These are phyloP conservation scores for Ophiostoma sp. DNA, from an alignment of 2,329 filamentous ascomycete genomes.

Conservation along the genomic window DNA sequence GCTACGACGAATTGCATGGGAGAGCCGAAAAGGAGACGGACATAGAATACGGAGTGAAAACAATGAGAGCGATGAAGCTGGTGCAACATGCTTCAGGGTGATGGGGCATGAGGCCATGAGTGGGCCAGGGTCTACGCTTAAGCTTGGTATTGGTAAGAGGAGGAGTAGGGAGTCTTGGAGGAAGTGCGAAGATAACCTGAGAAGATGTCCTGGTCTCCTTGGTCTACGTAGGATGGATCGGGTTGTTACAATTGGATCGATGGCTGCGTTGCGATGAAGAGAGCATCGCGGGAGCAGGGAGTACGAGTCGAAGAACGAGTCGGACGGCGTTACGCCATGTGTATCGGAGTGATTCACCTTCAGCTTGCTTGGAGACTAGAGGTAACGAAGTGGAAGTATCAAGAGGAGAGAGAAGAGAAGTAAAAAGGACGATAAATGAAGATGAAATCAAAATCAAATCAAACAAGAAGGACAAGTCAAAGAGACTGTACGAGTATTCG, in stretches of 20 bases:
- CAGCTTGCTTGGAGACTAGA: no score
- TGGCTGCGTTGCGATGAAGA: background rate
- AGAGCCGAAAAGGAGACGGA: background rate
- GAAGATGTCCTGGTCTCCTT: background rate
- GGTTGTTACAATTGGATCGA: background rate
- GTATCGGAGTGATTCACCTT: no score
- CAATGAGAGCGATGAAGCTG: background rate
- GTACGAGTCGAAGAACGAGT: no score
- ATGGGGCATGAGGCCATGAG: slow-evolving; percentile 22
- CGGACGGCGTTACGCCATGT: background rate
- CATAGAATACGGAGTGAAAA: background rate
- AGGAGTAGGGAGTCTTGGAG: background rate
- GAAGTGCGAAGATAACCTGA: background rate
- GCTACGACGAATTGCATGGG: background rate
- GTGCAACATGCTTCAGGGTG: slow-evolving; percentile 21
- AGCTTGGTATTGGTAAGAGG: slow-evolving; percentile 1
- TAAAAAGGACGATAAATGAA: background rate
- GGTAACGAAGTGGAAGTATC: background rate
- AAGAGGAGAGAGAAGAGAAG: background rate
- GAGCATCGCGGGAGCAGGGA: no score
- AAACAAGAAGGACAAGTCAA: background rate
- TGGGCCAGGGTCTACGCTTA: slow-evolving; percentile 17
- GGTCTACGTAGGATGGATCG: background rate
- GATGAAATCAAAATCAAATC: background rate
- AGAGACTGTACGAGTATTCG: background rate